Percentiles rank a stretch among this genome's conserved stretches.
phyloP scores from a whole-genome alignment of 305 asterid species.

The Fraxinus dipetala region DNA sequence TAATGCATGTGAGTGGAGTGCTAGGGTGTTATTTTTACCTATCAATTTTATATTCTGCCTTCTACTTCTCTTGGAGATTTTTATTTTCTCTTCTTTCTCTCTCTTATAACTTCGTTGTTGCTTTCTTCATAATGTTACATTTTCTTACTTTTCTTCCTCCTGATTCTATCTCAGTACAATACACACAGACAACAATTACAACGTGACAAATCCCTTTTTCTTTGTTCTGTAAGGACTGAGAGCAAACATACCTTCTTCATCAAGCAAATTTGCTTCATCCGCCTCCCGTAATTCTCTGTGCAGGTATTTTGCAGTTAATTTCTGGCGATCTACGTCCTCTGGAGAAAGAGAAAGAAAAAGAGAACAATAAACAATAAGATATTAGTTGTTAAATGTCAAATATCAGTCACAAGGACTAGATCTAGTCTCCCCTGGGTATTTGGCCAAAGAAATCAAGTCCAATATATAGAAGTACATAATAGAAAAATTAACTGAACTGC shows the following conservation, averaged over 20 bases:
- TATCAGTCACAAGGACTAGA: constrained; percentile 18
- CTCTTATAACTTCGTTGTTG: background rate
- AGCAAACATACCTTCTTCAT: constrained; percentile 62
- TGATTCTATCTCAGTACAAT: background rate
- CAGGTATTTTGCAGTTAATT: constrained; percentile 47
- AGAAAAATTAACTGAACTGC: background rate
- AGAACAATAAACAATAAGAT: constrained; percentile 11
- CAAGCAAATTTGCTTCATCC: constrained; percentile 77
- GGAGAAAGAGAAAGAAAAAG: constrained; percentile 10
- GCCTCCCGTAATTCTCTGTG: constrained; percentile 58
- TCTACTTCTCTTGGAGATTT: background rate
- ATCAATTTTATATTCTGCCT: background rate
- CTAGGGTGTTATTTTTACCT: background rate
- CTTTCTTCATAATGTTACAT: background rate
- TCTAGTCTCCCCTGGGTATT: constrained; percentile 15
- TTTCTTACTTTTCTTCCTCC: background rate
- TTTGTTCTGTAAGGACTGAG: background rate
- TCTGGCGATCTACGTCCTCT: constrained; percentile 54
- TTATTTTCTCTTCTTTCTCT: background rate
- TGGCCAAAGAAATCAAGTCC: background rate
- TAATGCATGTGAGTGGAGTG: background rate
- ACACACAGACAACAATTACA: background rate
- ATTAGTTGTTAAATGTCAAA: constrained; percentile 16
- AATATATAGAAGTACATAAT: constrained; percentile 8
- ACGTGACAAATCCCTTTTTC: background rate